Percentiles rank a stretch among this genome's conserved stretches.
Evolutionary conservation across 257 asterid genomes (phyloP).

Genomic region (Perilla frutescens): DNA sequence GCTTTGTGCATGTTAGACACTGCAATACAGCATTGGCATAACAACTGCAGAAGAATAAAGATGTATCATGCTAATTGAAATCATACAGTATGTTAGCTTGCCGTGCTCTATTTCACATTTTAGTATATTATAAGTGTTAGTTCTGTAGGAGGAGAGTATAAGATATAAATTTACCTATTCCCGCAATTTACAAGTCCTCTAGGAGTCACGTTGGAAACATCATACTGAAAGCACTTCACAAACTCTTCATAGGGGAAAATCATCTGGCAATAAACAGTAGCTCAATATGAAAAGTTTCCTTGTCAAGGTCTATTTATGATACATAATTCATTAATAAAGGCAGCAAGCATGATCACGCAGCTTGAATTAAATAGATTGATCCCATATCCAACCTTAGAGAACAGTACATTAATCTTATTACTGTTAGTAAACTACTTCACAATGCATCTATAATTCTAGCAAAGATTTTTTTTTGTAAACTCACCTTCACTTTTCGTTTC

Average conservation of each 20-base stretch:
- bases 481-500: slow-evolving; percentile 69
- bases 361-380: background rate
- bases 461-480: slow-evolving; percentile 22
- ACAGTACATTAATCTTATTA: background rate
- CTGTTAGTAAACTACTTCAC: background rate
- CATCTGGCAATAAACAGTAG: slow-evolving; percentile 59
- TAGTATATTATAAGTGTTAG: slow-evolving; percentile 3
- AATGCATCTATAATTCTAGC: slow-evolving; percentile 5
- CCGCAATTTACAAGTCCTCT: slow-evolving; percentile 86
- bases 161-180: slow-evolving; percentile 62
- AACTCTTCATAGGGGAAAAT: slow-evolving; percentile 89
- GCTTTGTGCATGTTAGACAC: slow-evolving; percentile 85
- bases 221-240: slow-evolving; percentile 70
- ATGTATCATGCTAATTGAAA: background rate
- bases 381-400: background rate
- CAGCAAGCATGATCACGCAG: background rate
- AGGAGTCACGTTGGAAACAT: slow-evolving; percentile 58
- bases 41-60: slow-evolving; percentile 63
- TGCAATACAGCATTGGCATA: slow-evolving; percentile 93
- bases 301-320: slow-evolving; percentile 21
- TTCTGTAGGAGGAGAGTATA: slow-evolving; percentile 15
- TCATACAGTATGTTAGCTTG: slow-evolving; percentile 1
- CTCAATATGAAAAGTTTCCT: slow-evolving; percentile 21
- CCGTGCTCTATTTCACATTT: background rate
- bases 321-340: slow-evolving; percentile 31